A percentile compares a stretch with the other conserved stretches of the same genome.
Conservation (phyloP, 495 filamentous ascomycete species). For the Schizothecium vesticola region DNA sequence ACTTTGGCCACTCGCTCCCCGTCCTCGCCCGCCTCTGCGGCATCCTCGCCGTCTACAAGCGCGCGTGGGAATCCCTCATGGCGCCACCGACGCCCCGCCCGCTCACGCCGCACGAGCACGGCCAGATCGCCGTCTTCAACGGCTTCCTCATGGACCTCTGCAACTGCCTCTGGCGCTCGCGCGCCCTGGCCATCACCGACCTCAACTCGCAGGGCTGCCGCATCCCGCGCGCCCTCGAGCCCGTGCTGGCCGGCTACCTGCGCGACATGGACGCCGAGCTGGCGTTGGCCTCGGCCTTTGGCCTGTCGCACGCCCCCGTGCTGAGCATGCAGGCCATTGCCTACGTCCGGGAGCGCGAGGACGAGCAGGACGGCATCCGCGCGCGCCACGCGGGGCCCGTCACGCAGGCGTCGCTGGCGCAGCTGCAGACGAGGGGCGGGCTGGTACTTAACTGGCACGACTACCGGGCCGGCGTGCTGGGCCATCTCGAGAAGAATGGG, state of each 20-base stretch:
- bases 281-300: conserved; percentile 55
- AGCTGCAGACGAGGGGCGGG: conserved; percentile 64
- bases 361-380: conserved; percentile 42
- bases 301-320: conserved; percentile 61
- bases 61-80: conserved; percentile 65
- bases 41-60: conserved; percentile 65
- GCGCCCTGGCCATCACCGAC: conserved; percentile 64
- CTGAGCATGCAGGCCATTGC: conserved; percentile 62
- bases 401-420: conserved; percentile 58
- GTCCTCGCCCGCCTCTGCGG: conserved; percentile 67
- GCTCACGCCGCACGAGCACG: conserved; percentile 40
- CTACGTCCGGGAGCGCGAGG: conserved; percentile 63
- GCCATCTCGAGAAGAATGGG: conserved; percentile 60
- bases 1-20: conserved; percentile 57
- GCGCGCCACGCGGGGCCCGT: conserved; percentile 70
- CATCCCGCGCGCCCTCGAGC: conserved; percentile 45
- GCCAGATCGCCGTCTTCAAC: conserved; percentile 68
- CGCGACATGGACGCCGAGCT: conserved; percentile 36
- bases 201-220: conserved; percentile 68
- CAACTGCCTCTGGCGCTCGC: conserved; percentile 77
- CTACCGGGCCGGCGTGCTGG: conserved; percentile 69
- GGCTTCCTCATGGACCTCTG: conserved; percentile 85
- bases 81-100: conserved; percentile 9
- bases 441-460: conserved; percentile 64
- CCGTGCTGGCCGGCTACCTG: conserved; percentile 44